Base-by-base conservation (phyloP, 305 asterid genomes). In the Rubia occidens region DNA sequence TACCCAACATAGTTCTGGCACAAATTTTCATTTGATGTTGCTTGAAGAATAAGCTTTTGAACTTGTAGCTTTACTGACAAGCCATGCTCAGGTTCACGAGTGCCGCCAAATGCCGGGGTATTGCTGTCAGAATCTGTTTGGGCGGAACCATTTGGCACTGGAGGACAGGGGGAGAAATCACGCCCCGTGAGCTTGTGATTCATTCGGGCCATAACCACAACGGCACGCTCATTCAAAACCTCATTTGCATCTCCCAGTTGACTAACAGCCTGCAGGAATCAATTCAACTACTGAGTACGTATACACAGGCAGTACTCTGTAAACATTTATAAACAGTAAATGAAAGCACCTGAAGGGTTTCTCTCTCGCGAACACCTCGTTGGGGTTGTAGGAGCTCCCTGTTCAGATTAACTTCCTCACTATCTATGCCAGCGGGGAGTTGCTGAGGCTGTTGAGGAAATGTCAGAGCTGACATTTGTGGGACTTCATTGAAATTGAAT, bases 1-100 rank as follows among this genome's bases (percentile, higher is more conserved):
- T 90, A 94, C 99, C 99, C 99, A 11, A 94, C 97, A 70, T 90
- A 94, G 77, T 94, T 94, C 80, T 94, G 99, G 83, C 97, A 94
- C 82, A 94, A 80, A 80, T 94, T 94, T 76, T 94, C 99, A 72
- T 75, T 87, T 14, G 96, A 94, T 44, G 77, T 86, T 65, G 99
- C 99, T 81, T 94, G 99, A 66, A 85, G 86, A 79, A 94, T 87
- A 55, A 94, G 99, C 76, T 94, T 90, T 79, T 94, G 95, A 69
- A 94, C 99, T 86, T 94, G 99, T 68, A 87, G 68, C 75, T 89
- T 90, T 79, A 94, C 96, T n/a, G 99, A 87, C 73, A 87, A 82
- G 65, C 98, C 98, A 77, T 94, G 97, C 55, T 94, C 99, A 37
- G 95, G 85, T 81, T 94, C 99, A 39, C 89, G 95, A 49, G 84